Evolutionary conservation across 2,329 filamentous ascomycete genomes (phyloP).

Genomic region (Sporothrix brunneoviolacea): DNA sequence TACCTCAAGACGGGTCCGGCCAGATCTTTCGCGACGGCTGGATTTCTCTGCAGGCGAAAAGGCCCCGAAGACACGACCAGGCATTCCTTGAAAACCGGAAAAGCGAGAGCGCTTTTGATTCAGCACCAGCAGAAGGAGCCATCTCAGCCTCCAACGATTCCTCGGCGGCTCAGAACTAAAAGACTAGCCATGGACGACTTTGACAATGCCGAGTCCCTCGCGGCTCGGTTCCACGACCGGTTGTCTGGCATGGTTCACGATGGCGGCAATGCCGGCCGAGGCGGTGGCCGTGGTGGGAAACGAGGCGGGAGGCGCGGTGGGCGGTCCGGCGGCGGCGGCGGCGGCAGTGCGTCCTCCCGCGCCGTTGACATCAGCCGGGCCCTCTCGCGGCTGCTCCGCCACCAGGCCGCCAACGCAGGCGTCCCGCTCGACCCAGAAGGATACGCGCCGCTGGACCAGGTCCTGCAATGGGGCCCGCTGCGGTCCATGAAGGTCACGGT

Average conservation of each 20-base stretch:
- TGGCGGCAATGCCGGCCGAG: not conserved
- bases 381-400: constrained; percentile 47
- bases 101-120: too few species aligned
- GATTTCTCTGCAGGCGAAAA: too few species aligned
- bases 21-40: too few species aligned
- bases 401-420: constrained; percentile 51
- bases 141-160: too few species aligned
- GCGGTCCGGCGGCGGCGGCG: constrained; percentile 15
- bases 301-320: not conserved
- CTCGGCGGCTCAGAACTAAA: too few species aligned
- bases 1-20: too few species aligned
- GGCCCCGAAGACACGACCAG: too few species aligned
- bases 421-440: constrained; percentile 53
- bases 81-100: too few species aligned
- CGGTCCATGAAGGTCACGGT: constrained; percentile 67
- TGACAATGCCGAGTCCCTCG: constrained; percentile 17
- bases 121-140: too few species aligned
- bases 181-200: constrained; percentile 15
- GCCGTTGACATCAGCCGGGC: constrained; percentile 47
- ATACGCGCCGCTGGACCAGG: constrained; percentile 50
- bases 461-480: constrained; percentile 52
- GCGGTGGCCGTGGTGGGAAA: not conserved
- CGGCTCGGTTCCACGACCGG: constrained; percentile 17
- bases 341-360: constrained; percentile 28
- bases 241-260: constrained; percentile 7